phyloP scores from a whole-genome alignment of 352 stramenopile species.

The Elongisporangium anandrum region DNA sequence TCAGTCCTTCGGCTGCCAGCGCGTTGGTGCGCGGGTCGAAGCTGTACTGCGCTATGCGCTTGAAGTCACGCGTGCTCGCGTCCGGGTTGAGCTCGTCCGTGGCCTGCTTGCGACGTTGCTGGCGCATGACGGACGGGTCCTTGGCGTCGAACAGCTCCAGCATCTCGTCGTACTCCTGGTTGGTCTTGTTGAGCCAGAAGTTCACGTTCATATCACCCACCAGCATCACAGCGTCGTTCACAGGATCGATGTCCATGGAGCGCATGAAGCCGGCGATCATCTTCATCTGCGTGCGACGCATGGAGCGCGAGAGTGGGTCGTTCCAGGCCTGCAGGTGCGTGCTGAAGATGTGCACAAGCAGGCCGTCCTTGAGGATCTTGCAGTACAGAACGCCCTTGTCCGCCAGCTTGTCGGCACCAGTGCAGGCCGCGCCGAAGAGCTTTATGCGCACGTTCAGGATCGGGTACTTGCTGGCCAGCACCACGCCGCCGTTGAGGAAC shows the following conservation, averaged over 20 bases:
- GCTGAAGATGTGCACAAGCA: constrained; percentile 69
- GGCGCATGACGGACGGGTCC: constrained; percentile 32
- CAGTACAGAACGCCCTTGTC: constrained; percentile 80
- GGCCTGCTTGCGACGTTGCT: constrained; percentile 14
- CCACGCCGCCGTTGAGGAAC: constrained; percentile 64
- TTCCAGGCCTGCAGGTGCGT: constrained; percentile 80
- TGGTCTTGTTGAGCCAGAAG: constrained; percentile 69
- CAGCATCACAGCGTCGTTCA: constrained; percentile 57
- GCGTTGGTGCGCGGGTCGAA: constrained; percentile 73
- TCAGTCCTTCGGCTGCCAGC: constrained; percentile 56
- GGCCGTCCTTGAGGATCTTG: constrained; percentile 73
- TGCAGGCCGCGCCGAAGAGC: constrained; percentile 60
- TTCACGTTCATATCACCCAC: constrained; percentile 75
- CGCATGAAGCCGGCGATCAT: constrained; percentile 54
- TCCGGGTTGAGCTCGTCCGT: background rate
- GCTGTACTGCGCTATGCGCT: constrained; percentile 45
- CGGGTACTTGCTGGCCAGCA: constrained; percentile 67
- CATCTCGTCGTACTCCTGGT: constrained; percentile 81
- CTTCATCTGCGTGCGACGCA: constrained; percentile 64
- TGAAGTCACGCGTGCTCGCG: constrained; percentile 17
- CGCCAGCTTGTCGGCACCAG: constrained; percentile 58
- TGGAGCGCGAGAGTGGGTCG: constrained; percentile 42
- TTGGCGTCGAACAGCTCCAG: constrained; percentile 50
- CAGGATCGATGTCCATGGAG: constrained; percentile 48
- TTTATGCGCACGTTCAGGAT: constrained; percentile 72